Conservation (phyloP, 2,329 filamentous ascomycete genomes). For the Colletotrichum filicis region DNA sequence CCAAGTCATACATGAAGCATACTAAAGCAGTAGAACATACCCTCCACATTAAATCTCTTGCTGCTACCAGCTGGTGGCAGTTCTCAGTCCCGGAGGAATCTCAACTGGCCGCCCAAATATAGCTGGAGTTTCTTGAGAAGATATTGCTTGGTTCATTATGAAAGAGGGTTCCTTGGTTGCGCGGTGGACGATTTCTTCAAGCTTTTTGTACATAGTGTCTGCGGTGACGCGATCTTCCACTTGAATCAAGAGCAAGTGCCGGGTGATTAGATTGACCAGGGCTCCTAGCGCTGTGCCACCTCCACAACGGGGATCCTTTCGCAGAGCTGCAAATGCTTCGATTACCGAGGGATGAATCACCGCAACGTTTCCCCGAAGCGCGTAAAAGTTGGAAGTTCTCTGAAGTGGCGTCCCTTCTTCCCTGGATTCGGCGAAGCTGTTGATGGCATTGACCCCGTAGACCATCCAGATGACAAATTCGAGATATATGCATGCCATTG, state of each 20-base stretch:
- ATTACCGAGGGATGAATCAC: neutral
- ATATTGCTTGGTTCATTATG: neutral
- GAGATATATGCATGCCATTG: conserved; percentile 43
- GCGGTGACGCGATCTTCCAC: neutral
- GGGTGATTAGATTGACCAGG: neutral
- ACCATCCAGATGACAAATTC: conserved; percentile 44
- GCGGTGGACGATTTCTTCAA: neutral
- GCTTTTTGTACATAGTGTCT: neutral
- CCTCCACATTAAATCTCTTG: neutral
- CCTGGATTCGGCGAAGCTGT: neutral
- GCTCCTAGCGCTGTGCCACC: neutral
- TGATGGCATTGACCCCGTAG: conserved; percentile 29
- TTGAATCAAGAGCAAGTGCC: neutral
- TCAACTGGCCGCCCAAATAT: neutral
- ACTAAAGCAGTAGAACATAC: neutral
- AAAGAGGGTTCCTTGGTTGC: neutral
- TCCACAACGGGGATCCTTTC: neutral
- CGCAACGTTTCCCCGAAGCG: neutral
- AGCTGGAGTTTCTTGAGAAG: neutral
- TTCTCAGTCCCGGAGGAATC: neutral
- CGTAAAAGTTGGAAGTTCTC: neutral
- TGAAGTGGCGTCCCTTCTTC: neutral
- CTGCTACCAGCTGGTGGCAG: neutral
- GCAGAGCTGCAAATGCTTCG: neutral
- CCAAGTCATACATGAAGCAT: neutral